phyloP scores from a whole-genome alignment of 2,329 filamentous ascomycete genomes.

The Catunica adiposa region DNA sequence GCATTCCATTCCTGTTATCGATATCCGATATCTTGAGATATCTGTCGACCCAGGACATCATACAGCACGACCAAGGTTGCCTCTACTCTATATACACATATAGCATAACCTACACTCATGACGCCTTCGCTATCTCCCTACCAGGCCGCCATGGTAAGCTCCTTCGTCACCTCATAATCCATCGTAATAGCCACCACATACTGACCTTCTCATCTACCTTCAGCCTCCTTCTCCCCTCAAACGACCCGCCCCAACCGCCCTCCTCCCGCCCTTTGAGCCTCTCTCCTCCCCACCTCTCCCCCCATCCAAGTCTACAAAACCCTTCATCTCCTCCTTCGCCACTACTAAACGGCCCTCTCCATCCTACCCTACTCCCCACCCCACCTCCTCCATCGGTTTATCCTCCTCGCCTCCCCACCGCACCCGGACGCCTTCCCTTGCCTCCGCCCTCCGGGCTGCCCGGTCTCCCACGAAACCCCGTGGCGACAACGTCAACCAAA shows the following conservation, averaged over 20 bases:
- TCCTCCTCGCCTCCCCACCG: constrained; percentile 45
- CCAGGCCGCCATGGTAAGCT: too few species aligned
- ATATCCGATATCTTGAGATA: too few species aligned
- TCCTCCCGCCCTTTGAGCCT: constrained; percentile 66
- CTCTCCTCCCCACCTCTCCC: constrained; percentile 61
- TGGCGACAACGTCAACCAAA: background rate
- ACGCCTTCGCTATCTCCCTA: too few species aligned
- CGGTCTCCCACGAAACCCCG: constrained; percentile 20
- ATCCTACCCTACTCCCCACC: constrained; percentile 78
- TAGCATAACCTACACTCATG: too few species aligned
- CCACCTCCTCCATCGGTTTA: constrained; percentile 82
- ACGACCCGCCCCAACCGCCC: constrained; percentile 41
- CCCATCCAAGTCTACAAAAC: constrained; percentile 41
- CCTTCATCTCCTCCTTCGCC: constrained; percentile 48
- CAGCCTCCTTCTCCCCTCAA: constrained; percentile 32
- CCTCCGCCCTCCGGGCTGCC: constrained; percentile 21
- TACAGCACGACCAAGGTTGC: too few species aligned
- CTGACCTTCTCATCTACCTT: background rate
- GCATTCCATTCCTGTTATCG: too few species aligned
- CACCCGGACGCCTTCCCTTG: constrained; percentile 31
- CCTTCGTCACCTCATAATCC: too few species aligned
- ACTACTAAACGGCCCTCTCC: constrained; percentile 33
- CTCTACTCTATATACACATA: too few species aligned
- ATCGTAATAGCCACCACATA: too few species aligned
- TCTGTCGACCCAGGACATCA: too few species aligned